Evolutionary conservation across 225 moss, liverwort and hornwort genomes (phyloP), one percentile per base, ranked within the genome.

Genomic region (Pseudisothecium myosuroides): DNA sequence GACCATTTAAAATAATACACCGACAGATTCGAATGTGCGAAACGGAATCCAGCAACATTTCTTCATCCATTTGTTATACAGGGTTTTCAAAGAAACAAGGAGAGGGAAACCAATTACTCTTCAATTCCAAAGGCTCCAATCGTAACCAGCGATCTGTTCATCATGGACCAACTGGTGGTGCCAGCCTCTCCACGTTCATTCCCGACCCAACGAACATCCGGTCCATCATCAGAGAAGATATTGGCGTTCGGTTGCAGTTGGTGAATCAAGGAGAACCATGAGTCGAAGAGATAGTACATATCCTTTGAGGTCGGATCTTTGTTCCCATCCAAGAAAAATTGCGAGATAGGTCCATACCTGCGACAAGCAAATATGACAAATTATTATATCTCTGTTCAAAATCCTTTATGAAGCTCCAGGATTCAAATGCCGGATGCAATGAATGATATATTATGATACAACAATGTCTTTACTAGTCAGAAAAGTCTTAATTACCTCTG

Each of bases 121-220:
- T 91, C 77, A 73, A 91, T 68, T 65, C 90, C 82, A 73, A 81
- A 62, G 61, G 91, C 93, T 84, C 98, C 98, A 47, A 95, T 95
- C 14, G 93, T 87, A 72, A 98, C 92, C 8, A 89, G 45, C 23
- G 98, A 95, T 78, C 90, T 88, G 88, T 98, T 98, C 92, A 98
- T 94, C 97, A 97, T 98, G 84, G 94, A 93, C 98, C 98, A 98
- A 87, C 94, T 95, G 80, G 96, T 94, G 52, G 90, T 83, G 61
- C 95, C 96, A 41, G 95, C 95, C 85, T 85, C 93, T 79, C 97
- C 97, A 65, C 87, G 85, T 90, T 98, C 98, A 73, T 98, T 93
- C 19, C 98, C 98, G 64, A 94, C 95, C 95, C 95, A 98, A 56
- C 98, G 95, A 78, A 98, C 89, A 89, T 97, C 98, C 62, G 98